Conservation (phyloP, 345 rosid genomes). For the Populus pruinosa region DNA sequence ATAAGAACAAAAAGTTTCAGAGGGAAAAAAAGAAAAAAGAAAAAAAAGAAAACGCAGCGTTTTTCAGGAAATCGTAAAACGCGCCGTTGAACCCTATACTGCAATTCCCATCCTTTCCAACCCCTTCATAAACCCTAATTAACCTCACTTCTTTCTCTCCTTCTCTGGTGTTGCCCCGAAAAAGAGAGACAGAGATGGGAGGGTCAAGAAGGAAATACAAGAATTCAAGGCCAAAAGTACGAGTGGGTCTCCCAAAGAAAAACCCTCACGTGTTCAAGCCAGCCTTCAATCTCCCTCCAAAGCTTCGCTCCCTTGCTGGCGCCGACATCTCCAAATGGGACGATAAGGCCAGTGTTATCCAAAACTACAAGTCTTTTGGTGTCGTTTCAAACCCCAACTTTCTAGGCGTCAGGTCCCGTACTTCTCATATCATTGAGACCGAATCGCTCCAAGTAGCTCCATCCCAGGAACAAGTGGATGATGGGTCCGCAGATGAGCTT, state of each 20-base stretch:
- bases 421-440: conserved; percentile 59
- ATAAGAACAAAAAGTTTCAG: no score
- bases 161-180: background rate
- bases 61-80: no score
- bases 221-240: conserved; percentile 69
- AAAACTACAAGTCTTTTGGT: conserved; percentile 88
- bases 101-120: background rate
- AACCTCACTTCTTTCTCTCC: background rate
- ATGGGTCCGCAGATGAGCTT: conserved; percentile 41
- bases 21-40: no score
- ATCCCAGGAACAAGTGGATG: conserved; percentile 26
- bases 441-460: conserved; percentile 70
- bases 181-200: conserved; percentile 47
- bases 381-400: conserved; percentile 81
- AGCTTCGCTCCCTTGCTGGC: conserved; percentile 64
- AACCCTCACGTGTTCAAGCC: conserved; percentile 75
- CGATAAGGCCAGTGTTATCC: conserved; percentile 70
- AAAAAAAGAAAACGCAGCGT: no score
- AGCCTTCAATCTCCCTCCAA: conserved; percentile 77
- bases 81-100: no score
- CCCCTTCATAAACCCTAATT: conserved; percentile 10
- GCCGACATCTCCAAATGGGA: conserved; percentile 66
- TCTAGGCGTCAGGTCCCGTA: conserved; percentile 70
- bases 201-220: conserved; percentile 88
- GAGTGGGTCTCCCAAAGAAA: conserved; percentile 76